A percentile compares a stretch with the other conserved stretches of the same genome.
These are phyloP conservation scores for Stephanodiscus minutulus DNA, from an alignment of 108 stramenopile genomes.

Conservation along the genomic window DNA sequence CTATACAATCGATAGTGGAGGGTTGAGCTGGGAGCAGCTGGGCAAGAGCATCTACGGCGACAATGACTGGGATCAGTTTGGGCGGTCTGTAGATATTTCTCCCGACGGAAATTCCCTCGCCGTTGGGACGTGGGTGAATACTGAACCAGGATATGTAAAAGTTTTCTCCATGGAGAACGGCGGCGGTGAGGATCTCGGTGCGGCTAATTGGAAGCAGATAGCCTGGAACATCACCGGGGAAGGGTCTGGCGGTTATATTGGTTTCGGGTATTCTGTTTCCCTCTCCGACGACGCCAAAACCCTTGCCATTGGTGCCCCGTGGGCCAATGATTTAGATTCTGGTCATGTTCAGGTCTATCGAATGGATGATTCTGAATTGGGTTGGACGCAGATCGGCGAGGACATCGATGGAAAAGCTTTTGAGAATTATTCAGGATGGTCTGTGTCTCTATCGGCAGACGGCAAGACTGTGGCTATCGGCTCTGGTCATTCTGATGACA, in stretches of 20 bases:
- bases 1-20: background rate
- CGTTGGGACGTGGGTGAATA: background rate
- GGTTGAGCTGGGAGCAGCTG: background rate
- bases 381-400: background rate
- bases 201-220: conserved; percentile 11
- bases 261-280: conserved; percentile 15
- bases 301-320: background rate
- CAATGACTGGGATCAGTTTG: background rate
- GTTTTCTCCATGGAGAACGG: background rate
- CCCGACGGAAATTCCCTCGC: conserved; percentile 10
- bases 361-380: background rate
- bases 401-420: conserved; percentile 11
- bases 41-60: conserved; percentile 11
- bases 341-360: conserved; percentile 9
- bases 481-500: background rate
- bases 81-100: background rate
- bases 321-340: background rate
- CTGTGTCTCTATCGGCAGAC: conserved; percentile 15
- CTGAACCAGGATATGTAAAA: conserved; percentile 2
- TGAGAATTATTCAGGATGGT: conserved; percentile 2
- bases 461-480: conserved; percentile 21
- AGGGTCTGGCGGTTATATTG: background rate
- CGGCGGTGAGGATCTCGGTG: background rate
- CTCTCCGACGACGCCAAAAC: conserved; percentile 29
- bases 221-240: conserved; percentile 20